Conservation (phyloP, 2,329 filamentous ascomycete genomes). For the Hypoxylon sp. region DNA sequence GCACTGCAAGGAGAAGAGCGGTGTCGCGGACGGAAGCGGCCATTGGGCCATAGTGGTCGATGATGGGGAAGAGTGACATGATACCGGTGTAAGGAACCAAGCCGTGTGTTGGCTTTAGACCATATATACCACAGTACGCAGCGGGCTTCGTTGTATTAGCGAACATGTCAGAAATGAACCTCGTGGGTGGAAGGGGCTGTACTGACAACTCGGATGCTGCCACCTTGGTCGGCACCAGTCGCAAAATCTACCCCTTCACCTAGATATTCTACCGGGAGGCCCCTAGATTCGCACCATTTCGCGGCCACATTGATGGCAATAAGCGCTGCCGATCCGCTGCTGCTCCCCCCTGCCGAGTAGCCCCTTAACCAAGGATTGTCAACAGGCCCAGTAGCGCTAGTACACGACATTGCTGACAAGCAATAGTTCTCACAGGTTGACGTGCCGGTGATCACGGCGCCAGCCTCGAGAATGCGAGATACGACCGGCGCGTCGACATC, state of each 20-base stretch:
- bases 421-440: conserved; percentile 57
- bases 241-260: conserved; percentile 48
- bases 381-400: conserved; percentile 53
- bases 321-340: conserved; percentile 53
- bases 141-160: conserved; percentile 48
- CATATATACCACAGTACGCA: conserved; percentile 57
- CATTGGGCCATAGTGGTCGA: conserved; percentile 64
- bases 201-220: conserved; percentile 52
- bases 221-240: conserved; percentile 57
- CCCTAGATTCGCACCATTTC: conserved; percentile 26
- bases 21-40: conserved; percentile 56
- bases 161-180: neutral
- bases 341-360: conserved; percentile 54
- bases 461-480: conserved; percentile 52
- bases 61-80: conserved; percentile 61
- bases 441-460: conserved; percentile 52
- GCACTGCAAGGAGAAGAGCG: conserved; percentile 58
- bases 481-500: conserved; percentile 54
- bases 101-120: conserved; percentile 63
- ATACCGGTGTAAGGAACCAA: conserved; percentile 65
- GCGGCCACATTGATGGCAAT: conserved; percentile 46
- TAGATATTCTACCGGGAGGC: conserved; percentile 29
- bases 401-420: conserved; percentile 54
- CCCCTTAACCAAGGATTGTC: conserved; percentile 53
- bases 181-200: neutral